phyloP scores from a whole-genome alignment of 139 green algal species.

The Chlorella sp. region DNA sequence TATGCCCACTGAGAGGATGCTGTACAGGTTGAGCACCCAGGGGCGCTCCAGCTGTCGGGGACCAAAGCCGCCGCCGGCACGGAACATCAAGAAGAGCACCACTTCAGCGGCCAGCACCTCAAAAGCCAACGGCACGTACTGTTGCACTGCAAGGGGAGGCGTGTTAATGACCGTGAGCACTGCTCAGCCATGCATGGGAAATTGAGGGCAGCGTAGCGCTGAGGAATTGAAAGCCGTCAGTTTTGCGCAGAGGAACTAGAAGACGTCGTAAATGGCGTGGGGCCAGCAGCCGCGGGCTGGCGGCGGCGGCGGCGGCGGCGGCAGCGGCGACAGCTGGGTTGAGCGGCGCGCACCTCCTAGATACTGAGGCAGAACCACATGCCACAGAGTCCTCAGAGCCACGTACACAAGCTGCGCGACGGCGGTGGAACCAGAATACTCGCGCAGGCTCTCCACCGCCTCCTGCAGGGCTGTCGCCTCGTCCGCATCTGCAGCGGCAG shows the following conservation, averaged over 20 bases:
- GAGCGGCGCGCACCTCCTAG: neutral
- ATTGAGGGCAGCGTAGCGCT: no score
- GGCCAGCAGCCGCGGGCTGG: neutral
- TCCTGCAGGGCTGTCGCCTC: neutral
- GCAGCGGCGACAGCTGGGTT: no score
- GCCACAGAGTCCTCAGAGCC: neutral
- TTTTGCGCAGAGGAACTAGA: no score
- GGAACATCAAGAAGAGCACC: conserved; percentile 1
- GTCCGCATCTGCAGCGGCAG: neutral
- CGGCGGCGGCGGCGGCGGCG: neutral
- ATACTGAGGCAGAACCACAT: neutral
- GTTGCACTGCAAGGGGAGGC: neutral
- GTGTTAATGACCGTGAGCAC: no score
- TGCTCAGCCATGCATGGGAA: no score
- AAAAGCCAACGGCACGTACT: neutral
- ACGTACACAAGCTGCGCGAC: neutral
- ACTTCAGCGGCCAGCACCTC: neutral
- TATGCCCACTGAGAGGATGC: neutral
- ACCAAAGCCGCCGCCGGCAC: neutral
- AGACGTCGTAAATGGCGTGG: no score
- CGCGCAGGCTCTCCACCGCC: neutral
- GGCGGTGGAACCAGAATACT: neutral
- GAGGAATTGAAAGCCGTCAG: no score
- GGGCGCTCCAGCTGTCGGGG: neutral
- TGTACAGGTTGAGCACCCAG: neutral